phyloP scores from a whole-genome alignment of 495 filamentous ascomycete species.

The Annulohypoxylon moriforme region DNA sequence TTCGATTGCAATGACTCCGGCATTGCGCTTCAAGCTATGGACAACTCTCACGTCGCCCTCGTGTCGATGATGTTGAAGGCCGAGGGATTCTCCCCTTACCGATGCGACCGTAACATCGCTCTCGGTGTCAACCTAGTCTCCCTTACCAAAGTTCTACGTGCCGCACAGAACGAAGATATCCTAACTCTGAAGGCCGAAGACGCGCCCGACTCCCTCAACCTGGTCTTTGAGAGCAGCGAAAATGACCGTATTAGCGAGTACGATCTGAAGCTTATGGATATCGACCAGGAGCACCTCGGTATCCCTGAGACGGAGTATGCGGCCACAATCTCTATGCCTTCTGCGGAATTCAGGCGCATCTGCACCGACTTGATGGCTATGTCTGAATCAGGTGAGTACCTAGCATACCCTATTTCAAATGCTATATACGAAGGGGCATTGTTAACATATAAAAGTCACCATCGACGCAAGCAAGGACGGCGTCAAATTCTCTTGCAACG shows the following conservation, averaged over 20 bases:
- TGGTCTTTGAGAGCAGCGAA: constrained; percentile 92
- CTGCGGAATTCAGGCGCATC: constrained; percentile 92
- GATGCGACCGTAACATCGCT: constrained; percentile 98
- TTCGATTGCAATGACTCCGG: constrained; percentile 99
- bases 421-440: background rate
- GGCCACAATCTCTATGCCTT: constrained; percentile 89
- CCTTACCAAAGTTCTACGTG: constrained; percentile 95
- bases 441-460: constrained; percentile 69
- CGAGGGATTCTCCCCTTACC: constrained; percentile 94
- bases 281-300: constrained; percentile 98
- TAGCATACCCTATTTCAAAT: background rate
- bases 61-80: constrained; percentile 98
- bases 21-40: constrained; percentile 98
- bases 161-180: constrained; percentile 93
- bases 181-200: constrained; percentile 98
- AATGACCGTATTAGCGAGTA: constrained; percentile 96
- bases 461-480: constrained; percentile 98
- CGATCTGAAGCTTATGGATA: constrained; percentile 99
- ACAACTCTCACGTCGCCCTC: constrained; percentile 99
- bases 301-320: constrained; percentile 99
- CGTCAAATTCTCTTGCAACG: constrained; percentile 92
- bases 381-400: constrained; percentile 86
- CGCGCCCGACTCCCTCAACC: constrained; percentile 91
- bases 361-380: constrained; percentile 89
- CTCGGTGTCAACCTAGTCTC: constrained; percentile 97